Evolutionary conservation across 2,329 filamentous ascomycete genomes (phyloP).

Genomic region (Monosporascus sp.): DNA sequence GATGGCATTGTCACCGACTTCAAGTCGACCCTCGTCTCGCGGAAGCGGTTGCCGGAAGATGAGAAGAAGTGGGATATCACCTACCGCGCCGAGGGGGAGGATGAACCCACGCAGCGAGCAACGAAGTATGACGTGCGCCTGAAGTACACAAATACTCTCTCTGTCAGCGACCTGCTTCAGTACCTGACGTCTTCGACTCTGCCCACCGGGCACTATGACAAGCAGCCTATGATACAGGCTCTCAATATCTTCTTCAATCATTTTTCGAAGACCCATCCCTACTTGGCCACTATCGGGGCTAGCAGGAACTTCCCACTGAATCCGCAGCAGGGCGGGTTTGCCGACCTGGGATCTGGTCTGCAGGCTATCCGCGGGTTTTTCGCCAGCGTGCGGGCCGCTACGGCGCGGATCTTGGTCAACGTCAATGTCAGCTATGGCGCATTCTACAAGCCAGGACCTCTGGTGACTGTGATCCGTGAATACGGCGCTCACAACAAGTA

Average conservation of each 20-base stretch:
- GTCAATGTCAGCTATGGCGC: constrained; percentile 29
- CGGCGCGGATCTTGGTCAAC: constrained; percentile 29
- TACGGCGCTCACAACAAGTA: constrained; percentile 1
- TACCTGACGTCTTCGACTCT: constrained; percentile 22
- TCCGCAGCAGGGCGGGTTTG: background rate
- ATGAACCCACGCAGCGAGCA: constrained; percentile 15
- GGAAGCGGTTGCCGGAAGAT: constrained; percentile 11
- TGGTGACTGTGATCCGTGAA: constrained; percentile 14
- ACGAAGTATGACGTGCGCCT: constrained; percentile 16
- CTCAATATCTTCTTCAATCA: constrained; percentile 26
- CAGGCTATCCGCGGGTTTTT: constrained; percentile 28
- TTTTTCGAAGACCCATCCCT: constrained; percentile 20
- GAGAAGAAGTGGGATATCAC: constrained; percentile 3
- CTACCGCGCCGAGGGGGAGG: constrained; percentile 26
- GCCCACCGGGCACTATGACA: constrained; percentile 14
- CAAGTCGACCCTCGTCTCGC: constrained; percentile 25
- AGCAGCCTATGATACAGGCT: constrained; percentile 16
- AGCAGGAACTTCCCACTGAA: constrained; percentile 22
- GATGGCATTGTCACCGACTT: constrained; percentile 28
- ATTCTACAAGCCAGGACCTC: constrained; percentile 24
- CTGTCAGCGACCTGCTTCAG: constrained; percentile 16
- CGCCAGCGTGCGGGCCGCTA: constrained; percentile 27
- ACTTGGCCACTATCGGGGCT: constrained; percentile 22
- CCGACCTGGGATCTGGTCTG: constrained; percentile 22
- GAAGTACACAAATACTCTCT: constrained; percentile 17